Evolutionary conservation across 164 flowering plant genomes (phyloP).

Genomic region (Kalanchoe fedtschenkoi): DNA sequence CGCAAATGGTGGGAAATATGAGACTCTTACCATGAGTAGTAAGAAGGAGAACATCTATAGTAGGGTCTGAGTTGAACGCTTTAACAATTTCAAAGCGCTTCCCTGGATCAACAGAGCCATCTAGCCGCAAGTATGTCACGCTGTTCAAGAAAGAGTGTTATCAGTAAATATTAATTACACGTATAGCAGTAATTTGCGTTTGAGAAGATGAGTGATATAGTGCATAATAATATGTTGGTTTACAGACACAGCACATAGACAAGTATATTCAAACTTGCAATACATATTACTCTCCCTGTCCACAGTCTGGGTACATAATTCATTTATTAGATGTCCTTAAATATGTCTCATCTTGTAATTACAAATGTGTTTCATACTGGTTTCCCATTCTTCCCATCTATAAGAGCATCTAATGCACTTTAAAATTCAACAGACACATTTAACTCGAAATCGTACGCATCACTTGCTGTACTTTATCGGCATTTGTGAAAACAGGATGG

Average conservation of each 20-base stretch:
- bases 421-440: too few relatives aligned
- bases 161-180: neutral
- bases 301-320: neutral
- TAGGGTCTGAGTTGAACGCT: constrained; percentile 96
- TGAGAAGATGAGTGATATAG: too few relatives aligned
- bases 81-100: constrained; percentile 95
- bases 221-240: neutral
- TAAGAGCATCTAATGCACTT: too few relatives aligned
- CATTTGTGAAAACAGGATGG: too few relatives aligned
- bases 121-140: constrained; percentile 85
- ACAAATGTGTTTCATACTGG: neutral
- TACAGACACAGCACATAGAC: neutral
- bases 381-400: neutral
- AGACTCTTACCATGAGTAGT: constrained; percentile 81
- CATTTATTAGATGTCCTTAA: neutral
- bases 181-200: neutral
- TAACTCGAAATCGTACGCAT: too few relatives aligned
- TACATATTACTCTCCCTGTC: neutral
- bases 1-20: neutral
- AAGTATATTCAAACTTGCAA: neutral
- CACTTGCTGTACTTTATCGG: too few relatives aligned
- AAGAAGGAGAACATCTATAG: constrained; percentile 84
- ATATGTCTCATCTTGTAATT: neutral
- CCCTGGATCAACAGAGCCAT: constrained; percentile 91
- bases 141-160: constrained; percentile 27